A percentile compares a stretch with the other conserved stretches of the same genome.
Evolutionary conservation across 148 eudicot species (phyloP).

Genomic region (Fallopia convolvulus): DNA sequence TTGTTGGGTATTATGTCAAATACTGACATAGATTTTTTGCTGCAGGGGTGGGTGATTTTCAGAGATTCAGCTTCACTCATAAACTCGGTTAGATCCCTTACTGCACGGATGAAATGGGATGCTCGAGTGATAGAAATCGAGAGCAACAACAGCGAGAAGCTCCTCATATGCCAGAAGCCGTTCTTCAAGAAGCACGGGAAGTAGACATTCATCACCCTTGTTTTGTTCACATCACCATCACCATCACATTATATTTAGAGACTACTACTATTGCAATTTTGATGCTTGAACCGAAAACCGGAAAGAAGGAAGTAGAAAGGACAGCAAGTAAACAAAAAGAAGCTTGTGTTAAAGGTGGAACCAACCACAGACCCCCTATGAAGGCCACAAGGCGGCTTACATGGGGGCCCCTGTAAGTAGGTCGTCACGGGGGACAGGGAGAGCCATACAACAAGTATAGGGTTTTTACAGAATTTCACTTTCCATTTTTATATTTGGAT

Average conservation of each 20-base stretch:
- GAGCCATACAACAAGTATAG: slow-evolving; percentile 21
- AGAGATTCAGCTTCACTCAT: slow-evolving; percentile 58
- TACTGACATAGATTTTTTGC: background rate
- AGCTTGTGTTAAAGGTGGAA: slow-evolving; percentile 11
- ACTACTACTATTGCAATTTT: slow-evolving; percentile 22
- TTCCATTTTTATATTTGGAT: slow-evolving; percentile 14
- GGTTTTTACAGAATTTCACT: slow-evolving; percentile 16
- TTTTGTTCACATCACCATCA: background rate
- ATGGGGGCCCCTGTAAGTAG: slow-evolving; percentile 72
- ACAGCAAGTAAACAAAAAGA: slow-evolving; percentile 6
- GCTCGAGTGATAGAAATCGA: slow-evolving; percentile 88
- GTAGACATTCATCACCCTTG: slow-evolving; percentile 14
- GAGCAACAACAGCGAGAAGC: slow-evolving; percentile 68
- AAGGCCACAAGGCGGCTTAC: slow-evolving; percentile 69
- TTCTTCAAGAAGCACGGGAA: slow-evolving; percentile 61
- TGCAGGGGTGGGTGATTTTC: slow-evolving; percentile 94
- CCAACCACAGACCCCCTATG: slow-evolving; percentile 45
- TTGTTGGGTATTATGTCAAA: background rate
- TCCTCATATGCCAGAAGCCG: slow-evolving; percentile 92
- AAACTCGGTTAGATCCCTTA: slow-evolving; percentile 60
- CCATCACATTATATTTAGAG: background rate
- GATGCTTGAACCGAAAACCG: slow-evolving; percentile 11
- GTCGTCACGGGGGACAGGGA: slow-evolving; percentile 26
- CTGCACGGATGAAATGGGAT: slow-evolving; percentile 83
- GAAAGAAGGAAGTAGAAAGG: slow-evolving; percentile 15